These are phyloP conservation scores for Ascochyta fabae DNA, from an alignment of 2,329 filamentous ascomycete species.

Conservation along the genomic window DNA sequence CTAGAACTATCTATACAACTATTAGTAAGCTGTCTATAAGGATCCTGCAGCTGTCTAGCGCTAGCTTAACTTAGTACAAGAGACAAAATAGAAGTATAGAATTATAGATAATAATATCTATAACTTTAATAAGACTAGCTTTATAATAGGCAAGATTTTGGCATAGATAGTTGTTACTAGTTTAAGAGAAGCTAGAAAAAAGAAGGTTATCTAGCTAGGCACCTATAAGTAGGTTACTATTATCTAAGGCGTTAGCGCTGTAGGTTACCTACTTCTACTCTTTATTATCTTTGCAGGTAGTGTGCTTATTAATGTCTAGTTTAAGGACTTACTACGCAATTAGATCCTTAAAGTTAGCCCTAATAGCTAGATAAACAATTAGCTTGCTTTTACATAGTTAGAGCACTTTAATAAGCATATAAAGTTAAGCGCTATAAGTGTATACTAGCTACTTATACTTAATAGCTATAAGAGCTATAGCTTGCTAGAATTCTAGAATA, in stretches of 20 bases:
- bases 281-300: conserved; percentile 4
- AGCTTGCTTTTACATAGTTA: neutral
- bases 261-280: neutral
- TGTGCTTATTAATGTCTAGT: conserved; percentile 4
- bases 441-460: neutral
- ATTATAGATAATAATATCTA: conserved; percentile 18
- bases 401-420: conserved; percentile 6
- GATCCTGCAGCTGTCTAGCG: no score
- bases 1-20: no score
- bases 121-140: conserved; percentile 20
- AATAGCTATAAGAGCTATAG: conserved; percentile 1
- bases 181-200: no score
- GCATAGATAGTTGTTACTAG: no score
- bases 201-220: no score
- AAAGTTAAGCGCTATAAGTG: neutral
- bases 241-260: neutral
- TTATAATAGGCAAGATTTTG: no score
- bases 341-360: conserved; percentile 8
- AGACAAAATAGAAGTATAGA: conserved; percentile 12
- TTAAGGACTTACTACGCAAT: conserved; percentile 3
- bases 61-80: conserved; percentile 8
- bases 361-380: neutral
- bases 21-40: no score
- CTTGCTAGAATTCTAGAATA: conserved; percentile 1
- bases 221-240: no score